Percentiles rank a stretch among this genome's conserved stretches.
Conservation (phyloP, 345 rosid genomes). For the Eucalyptus brandiana region DNA sequence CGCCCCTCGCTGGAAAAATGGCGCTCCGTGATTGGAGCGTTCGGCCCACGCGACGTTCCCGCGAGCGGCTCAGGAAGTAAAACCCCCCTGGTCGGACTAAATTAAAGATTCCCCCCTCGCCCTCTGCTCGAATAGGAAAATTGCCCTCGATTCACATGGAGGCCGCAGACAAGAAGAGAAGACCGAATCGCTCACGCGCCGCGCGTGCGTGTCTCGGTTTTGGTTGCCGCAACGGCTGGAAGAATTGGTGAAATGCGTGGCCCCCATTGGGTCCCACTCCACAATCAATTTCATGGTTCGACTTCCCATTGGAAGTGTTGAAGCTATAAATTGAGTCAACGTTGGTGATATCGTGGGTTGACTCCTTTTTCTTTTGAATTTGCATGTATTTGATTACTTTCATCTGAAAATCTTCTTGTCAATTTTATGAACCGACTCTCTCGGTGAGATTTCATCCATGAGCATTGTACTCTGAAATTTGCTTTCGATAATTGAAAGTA, state of each 20-base stretch:
- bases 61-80: background rate
- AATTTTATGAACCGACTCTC: background rate
- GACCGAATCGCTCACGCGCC: background rate
- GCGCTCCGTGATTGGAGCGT: background rate
- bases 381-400: background rate
- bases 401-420: background rate
- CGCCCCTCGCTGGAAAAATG: rapidly evolving
- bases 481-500: background rate
- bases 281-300: background rate
- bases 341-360: background rate
- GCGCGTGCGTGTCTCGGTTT: background rate
- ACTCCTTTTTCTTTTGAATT: background rate
- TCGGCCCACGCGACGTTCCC: background rate
- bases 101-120: background rate
- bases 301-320: background rate
- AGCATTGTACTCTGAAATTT: background rate
- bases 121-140: background rate
- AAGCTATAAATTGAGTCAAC: background rate
- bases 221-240: background rate
- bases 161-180: rapidly evolving
- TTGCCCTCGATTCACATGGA: background rate
- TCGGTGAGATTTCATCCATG: background rate
- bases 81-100: background rate
- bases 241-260: background rate
- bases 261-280: background rate